Conservation (phyloP, 805 yeast genomes). For the Wickerhamiella bombiphila region DNA sequence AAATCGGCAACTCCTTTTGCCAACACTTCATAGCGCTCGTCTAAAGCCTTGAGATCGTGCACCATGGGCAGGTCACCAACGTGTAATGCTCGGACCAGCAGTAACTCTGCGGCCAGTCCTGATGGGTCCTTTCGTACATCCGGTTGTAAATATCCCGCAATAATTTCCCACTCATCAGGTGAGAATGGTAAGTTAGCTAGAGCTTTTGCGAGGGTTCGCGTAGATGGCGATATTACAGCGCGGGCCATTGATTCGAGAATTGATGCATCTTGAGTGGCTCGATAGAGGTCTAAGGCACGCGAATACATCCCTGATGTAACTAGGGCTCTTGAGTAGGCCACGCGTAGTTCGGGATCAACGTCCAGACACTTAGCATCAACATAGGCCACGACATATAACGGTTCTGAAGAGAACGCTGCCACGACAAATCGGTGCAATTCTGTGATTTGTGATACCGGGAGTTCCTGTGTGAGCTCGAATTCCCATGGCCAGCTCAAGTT, state of each 20-base stretch:
- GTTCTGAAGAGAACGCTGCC: slow-evolving; percentile 4
- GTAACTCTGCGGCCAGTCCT: slow-evolving; percentile 6
- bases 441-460: slow-evolving; percentile 3
- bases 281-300: slow-evolving; percentile 3
- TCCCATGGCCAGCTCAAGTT: slow-evolving; percentile 11
- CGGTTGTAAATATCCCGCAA: slow-evolving; percentile 5
- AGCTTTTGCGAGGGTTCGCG: slow-evolving; percentile 3
- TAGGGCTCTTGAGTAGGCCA: background rate
- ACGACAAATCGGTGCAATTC: slow-evolving; percentile 10
- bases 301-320: background rate
- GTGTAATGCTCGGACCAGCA: slow-evolving; percentile 13
- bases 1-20: slow-evolving; percentile 1
- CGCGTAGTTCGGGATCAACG: background rate
- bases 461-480: background rate
- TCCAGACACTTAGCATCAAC: background rate
- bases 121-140: slow-evolving; percentile 1
- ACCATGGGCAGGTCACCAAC: slow-evolving; percentile 11
- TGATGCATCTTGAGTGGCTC: slow-evolving; percentile 2
- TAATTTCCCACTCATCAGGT: slow-evolving; percentile 12
- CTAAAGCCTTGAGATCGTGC: slow-evolving; percentile 3
- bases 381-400: background rate
- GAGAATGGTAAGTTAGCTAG: slow-evolving; percentile 14
- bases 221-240: slow-evolving; percentile 2
- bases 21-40: background rate
- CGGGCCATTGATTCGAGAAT: slow-evolving; percentile 8